phyloP scores from a whole-genome alignment of 495 filamentous ascomycete genomes.

The Penicillium samsonianum region DNA sequence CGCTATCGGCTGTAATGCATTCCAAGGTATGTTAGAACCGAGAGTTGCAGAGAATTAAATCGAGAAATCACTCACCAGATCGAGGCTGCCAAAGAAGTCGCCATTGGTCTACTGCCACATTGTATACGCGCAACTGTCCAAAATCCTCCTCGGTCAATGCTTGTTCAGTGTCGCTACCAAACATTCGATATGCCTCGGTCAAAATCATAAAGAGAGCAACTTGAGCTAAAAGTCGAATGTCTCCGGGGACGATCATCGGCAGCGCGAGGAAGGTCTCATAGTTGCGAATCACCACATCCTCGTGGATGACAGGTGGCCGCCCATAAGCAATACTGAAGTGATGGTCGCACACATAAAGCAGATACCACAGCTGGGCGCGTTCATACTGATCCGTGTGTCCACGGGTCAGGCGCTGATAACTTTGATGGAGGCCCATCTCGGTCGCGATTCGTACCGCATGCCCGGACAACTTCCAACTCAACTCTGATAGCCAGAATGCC shows the following conservation, averaged over 20 bases:
- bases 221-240: constrained; percentile 56
- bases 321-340: constrained; percentile 58
- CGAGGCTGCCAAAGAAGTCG: constrained; percentile 56
- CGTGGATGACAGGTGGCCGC: constrained; percentile 55
- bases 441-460: constrained; percentile 57
- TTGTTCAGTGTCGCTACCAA: constrained; percentile 57
- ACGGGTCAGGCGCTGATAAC: constrained; percentile 50
- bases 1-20: constrained; percentile 43
- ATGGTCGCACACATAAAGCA: constrained; percentile 59
- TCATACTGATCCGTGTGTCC: constrained; percentile 52
- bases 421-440: constrained; percentile 53
- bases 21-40: constrained; percentile 5
- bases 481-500: constrained; percentile 55
- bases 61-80: constrained; percentile 41
- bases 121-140: constrained; percentile 51
- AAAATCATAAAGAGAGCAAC: constrained; percentile 60
- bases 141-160: constrained; percentile 56
- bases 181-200: constrained; percentile 57
- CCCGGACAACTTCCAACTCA: constrained; percentile 57
- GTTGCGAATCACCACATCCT: constrained; percentile 53
- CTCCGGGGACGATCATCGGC: constrained; percentile 49
- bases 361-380: constrained; percentile 51
- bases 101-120: constrained; percentile 59
- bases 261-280: constrained; percentile 53
- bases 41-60: not conserved